Evolutionary conservation across 2,329 filamentous ascomycete genomes (phyloP).

Genomic region (Pseudocercospora fijiensis): DNA sequence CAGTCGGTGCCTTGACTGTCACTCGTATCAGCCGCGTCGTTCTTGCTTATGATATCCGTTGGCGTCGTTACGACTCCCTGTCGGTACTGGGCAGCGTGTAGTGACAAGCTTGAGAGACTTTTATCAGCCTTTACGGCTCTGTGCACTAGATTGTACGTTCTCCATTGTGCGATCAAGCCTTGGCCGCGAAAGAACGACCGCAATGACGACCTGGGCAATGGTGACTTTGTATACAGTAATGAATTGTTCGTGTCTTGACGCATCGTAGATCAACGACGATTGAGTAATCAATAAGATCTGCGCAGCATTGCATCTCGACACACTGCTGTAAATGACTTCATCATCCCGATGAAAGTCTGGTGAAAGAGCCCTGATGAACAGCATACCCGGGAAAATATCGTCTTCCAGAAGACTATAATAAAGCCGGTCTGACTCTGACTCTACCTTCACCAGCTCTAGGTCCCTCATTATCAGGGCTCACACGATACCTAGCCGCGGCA

Average conservation of each 20-base stretch:
- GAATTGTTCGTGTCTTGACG: too few species aligned
- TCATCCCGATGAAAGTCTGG: background rate
- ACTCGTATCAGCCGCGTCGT: too few species aligned
- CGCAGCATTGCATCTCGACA: background rate
- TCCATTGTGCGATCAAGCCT: too few species aligned
- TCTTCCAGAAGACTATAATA: background rate
- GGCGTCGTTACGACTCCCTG: too few species aligned
- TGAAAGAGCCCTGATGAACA: background rate
- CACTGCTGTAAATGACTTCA: background rate
- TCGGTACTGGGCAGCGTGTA: background rate
- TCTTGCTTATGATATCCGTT: too few species aligned
- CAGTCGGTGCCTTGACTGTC: too few species aligned
- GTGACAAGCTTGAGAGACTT: background rate
- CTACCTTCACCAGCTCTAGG: slow-evolving; percentile 7
- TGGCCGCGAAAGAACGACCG: too few species aligned
- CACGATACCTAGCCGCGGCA: slow-evolving; percentile 12
- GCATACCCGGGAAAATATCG: too few species aligned
- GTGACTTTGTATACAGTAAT: too few species aligned
- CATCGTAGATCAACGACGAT: background rate
- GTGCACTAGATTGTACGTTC: too few species aligned
- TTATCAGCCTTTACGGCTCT: background rate
- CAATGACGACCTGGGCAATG: too few species aligned
- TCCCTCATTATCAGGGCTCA: background rate
- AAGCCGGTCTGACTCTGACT: slow-evolving; percentile 8
- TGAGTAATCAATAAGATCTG: background rate